These are phyloP conservation scores for Xylaria intraflava DNA, from an alignment of 495 filamentous ascomycete genomes.

Conservation along the genomic window DNA sequence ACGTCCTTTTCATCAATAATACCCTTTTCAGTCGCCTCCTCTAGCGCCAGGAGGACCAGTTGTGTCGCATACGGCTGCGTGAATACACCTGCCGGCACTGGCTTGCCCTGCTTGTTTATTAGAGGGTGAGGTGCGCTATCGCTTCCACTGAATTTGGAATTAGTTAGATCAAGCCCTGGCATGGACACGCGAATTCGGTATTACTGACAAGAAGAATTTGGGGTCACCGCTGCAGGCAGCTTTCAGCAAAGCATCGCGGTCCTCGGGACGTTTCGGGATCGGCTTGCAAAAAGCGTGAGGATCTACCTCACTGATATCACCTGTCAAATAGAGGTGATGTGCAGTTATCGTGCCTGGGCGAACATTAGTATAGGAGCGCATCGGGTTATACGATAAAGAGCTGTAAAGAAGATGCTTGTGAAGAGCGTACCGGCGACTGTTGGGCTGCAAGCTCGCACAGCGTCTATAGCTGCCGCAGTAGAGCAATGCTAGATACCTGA, in stretches of 20 bases:
- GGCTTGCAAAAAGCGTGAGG: constrained; percentile 86
- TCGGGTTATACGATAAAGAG: constrained; percentile 21
- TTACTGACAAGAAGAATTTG: constrained; percentile 72
- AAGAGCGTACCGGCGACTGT: constrained; percentile 63
- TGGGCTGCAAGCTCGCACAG: constrained; percentile 66
- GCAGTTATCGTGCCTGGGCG: constrained; percentile 41
- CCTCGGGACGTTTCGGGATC: constrained; percentile 64
- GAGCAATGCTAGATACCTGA: constrained; percentile 60
- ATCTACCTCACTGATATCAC: constrained; percentile 69
- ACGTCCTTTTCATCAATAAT: constrained; percentile 59
- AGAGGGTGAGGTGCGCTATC: constrained; percentile 75
- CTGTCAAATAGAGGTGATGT: constrained; percentile 73
- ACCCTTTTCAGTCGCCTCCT: constrained; percentile 60
- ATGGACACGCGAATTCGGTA: neutral
- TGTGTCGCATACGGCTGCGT: constrained; percentile 83
- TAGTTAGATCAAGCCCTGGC: constrained; percentile 18
- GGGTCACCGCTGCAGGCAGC: constrained; percentile 59
- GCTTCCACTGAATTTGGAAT: constrained; percentile 31
- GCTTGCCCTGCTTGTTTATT: constrained; percentile 55
- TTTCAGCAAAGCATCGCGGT: constrained; percentile 67
- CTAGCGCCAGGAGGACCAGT: constrained; percentile 65
- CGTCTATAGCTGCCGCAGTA: constrained; percentile 71
- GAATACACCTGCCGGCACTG: constrained; percentile 67
- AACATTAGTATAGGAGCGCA: neutral
- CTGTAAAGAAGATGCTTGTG: neutral